Conservation (phyloP, 2,329 filamentous ascomycete genomes). For the Neofusicoccum sp. region DNA sequence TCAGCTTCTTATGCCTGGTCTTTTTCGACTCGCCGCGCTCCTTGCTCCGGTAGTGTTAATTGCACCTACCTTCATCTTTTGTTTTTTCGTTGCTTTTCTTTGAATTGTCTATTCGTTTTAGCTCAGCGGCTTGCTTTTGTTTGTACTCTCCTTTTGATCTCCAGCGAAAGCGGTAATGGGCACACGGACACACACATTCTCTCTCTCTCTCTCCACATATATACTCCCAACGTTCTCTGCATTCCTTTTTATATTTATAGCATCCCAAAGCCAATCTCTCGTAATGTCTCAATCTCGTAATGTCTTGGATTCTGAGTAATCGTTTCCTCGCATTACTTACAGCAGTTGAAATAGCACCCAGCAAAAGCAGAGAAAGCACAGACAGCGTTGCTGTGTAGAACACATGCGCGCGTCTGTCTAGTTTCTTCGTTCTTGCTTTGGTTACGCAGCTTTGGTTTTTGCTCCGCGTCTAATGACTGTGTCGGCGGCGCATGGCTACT, state of each 20-base stretch:
- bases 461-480: too few species aligned
- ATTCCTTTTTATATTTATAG: not conserved
- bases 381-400: too few species aligned
- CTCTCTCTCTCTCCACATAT: not conserved
- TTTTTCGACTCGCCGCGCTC: not conserved
- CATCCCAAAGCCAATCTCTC: not conserved
- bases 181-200: not conserved
- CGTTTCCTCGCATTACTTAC: not conserved
- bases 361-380: not conserved
- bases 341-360: not conserved
- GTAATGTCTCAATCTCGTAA: slow-evolving; percentile 10
- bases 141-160: not conserved
- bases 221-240: not conserved
- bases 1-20: not conserved
- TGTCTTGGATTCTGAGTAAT: slow-evolving; percentile 1
- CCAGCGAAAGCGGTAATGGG: not conserved
- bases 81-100: not conserved
- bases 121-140: not conserved
- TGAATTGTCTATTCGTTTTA: not conserved
- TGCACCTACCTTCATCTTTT: not conserved
- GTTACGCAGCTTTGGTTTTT: too few species aligned
- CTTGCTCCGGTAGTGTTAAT: not conserved
- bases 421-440: too few species aligned
- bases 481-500: too few species aligned
- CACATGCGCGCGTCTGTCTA: too few species aligned